Base-by-base conservation (phyloP, 768 basidiomycete genomes). In the Amanita phalloides region DNA sequence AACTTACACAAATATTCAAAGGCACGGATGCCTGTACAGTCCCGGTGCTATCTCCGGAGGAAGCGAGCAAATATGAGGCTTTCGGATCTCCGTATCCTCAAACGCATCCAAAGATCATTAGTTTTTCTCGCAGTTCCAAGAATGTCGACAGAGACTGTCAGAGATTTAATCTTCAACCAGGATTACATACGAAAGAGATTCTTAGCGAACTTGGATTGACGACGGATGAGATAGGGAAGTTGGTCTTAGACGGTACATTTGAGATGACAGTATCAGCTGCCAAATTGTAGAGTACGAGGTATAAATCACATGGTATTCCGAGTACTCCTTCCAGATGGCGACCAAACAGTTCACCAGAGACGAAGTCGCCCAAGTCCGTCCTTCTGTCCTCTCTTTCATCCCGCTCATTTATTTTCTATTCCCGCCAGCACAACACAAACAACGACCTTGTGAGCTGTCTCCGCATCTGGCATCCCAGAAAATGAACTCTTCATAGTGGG, bases 1-100 rank as follows among this genome's bases (percentile, higher is more conserved):
- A 28, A 49, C 8, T 51, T n/a, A 26, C 44, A 10, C n/a, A 36
- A 7, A 8, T 3, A 41, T 53, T 30, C 42, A 8, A 58, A 89
- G 86, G 74, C 26, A 82, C 76, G 10, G 87, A 90, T 53, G 81
- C 84, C 6, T 90, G 87, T 60, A 75, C 74, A 8, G 66, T 85
- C 11, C 86, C 87, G 0, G 82, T 90, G 28, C 70, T 89, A 25
- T 72, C 77, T 4, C 75, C 82, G 0, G 59, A 65, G 23, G 86
- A 90, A 71, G 85, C 83, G 4, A 73, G 70, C 1, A 64, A 62
- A 30, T 62, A 75, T 23, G 65, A 72, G 51, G 57, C 69, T 11
- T 58, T 69, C 3, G 64, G 76, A 17, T 82, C 84, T 4, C 58
- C 62, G n/a, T 72, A 75, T 39, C 82, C 84, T 58, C 81, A 81